Conservation (phyloP, 805 yeast genomes). For the Saturnispora serradocipensis region DNA sequence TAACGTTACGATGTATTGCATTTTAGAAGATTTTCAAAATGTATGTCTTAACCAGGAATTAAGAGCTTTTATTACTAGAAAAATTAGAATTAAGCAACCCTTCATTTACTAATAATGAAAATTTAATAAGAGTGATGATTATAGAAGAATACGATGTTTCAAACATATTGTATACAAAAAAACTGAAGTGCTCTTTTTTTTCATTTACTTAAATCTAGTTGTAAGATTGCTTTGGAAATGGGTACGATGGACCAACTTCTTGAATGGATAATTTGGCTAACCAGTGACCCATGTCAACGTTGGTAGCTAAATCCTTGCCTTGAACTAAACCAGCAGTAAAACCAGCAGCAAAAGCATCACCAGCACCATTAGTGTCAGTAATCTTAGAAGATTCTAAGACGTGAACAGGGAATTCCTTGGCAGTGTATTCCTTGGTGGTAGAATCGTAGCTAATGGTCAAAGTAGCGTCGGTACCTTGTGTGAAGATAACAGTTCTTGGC, state of each 20-base stretch:
- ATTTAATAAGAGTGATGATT: too few species aligned
- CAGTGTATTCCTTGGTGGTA: constrained; percentile 35
- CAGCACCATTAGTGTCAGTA: constrained; percentile 96
- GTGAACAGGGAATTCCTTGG: constrained; percentile 57
- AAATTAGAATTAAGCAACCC: too few species aligned
- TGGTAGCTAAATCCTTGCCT: constrained; percentile 50
- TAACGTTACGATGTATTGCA: too few species aligned
- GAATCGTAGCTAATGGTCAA: constrained; percentile 56
- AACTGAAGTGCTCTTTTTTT: background rate
- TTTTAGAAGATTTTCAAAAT: too few species aligned
- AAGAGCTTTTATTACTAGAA: too few species aligned
- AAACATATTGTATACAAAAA: too few species aligned
- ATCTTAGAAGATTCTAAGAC: constrained; percentile 58
- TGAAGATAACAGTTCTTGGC: constrained; percentile 83
- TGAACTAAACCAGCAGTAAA: constrained; percentile 81
- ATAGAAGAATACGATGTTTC: background rate
- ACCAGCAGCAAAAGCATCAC: constrained; percentile 97
- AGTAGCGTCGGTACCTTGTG: constrained; percentile 93
- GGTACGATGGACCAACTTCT: constrained; percentile 91
- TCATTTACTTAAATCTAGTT: constrained; percentile 12
- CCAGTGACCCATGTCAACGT: constrained; percentile 90
- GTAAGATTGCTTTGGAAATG: constrained; percentile 60
- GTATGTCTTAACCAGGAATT: too few species aligned
- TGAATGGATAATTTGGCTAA: constrained; percentile 87
- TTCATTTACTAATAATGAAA: too few species aligned